phyloP scores from a whole-genome alignment of 768 basidiomycete species.

The Coprinopsis marcescibilis region DNA sequence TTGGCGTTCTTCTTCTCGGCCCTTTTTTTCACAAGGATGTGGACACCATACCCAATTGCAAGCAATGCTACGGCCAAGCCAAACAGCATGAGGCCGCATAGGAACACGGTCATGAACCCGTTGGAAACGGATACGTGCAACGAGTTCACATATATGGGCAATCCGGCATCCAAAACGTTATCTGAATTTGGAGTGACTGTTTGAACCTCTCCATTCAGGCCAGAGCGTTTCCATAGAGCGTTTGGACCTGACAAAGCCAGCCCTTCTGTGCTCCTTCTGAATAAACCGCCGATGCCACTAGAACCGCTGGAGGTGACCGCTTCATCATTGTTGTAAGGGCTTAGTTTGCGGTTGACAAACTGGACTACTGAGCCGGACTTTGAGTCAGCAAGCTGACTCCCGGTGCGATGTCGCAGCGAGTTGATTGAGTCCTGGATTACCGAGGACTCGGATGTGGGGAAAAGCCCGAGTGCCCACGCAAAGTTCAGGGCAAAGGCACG shows the following conservation, averaged over 20 bases:
- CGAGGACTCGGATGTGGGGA: slow-evolving; percentile 46
- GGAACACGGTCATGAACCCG: slow-evolving; percentile 86
- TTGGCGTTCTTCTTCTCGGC: slow-evolving; percentile 13
- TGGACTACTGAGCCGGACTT: slow-evolving; percentile 57
- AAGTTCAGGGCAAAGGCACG: slow-evolving; percentile 81
- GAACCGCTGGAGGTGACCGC: background rate
- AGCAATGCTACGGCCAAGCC: slow-evolving; percentile 52
- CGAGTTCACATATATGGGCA: slow-evolving; percentile 78
- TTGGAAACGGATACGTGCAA: slow-evolving; percentile 79
- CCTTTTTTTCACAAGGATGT: slow-evolving; percentile 21
- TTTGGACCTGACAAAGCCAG: background rate
- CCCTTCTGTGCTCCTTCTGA: background rate
- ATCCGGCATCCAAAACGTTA: slow-evolving; percentile 70
- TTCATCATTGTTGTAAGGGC: slow-evolving; percentile 57
- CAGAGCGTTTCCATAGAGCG: slow-evolving; percentile 11
- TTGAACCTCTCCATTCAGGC: slow-evolving; percentile 43
- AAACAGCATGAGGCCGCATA: slow-evolving; percentile 61
- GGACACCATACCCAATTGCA: slow-evolving; percentile 43
- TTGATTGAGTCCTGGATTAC: slow-evolving; percentile 74
- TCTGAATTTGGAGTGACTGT: slow-evolving; percentile 57
- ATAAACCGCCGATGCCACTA: background rate
- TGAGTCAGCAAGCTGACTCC: slow-evolving; percentile 63
- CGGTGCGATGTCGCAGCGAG: slow-evolving; percentile 76
- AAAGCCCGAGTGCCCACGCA: slow-evolving; percentile 80
- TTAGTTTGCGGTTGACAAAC: slow-evolving; percentile 74